phyloP scores from a whole-genome alignment of 345 rosid genomes.

The Hypericum androsaemum region DNA sequence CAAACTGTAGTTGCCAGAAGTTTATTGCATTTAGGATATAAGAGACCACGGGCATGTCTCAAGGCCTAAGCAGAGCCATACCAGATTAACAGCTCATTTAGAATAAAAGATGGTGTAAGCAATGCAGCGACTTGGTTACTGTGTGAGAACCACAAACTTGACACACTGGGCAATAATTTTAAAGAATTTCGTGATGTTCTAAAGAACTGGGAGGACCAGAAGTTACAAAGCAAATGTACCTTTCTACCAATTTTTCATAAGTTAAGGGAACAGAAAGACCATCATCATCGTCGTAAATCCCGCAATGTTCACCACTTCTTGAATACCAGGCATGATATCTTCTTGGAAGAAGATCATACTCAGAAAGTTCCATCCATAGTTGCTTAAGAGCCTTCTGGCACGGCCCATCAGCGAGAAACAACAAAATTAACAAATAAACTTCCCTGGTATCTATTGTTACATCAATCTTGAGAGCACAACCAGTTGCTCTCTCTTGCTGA shows the following conservation, averaged over 20 bases:
- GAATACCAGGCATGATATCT: slow-evolving; percentile 95
- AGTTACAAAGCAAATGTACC: slow-evolving; percentile 29
- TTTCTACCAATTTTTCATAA: slow-evolving; percentile 55
- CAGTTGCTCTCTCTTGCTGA: slow-evolving; percentile 18
- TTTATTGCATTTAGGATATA: no score
- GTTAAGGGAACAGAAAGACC: slow-evolving; percentile 71
- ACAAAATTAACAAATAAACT: slow-evolving; percentile 82
- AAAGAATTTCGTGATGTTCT: neutral
- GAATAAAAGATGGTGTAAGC: no score
- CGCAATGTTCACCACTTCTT: slow-evolving; percentile 46
- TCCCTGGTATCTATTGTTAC: slow-evolving; percentile 67
- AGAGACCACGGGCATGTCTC: no score
- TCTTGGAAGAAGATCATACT: slow-evolving; percentile 84
- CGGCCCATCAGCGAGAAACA: slow-evolving; percentile 76
- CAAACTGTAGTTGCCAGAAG: no score
- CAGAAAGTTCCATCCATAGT: slow-evolving; percentile 61
- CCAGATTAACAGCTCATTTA: no score
- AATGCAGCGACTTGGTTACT: no score
- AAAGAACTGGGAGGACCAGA: neutral
- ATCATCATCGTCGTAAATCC: slow-evolving; percentile 33
- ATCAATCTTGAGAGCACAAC: slow-evolving; percentile 23
- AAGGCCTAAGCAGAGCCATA: no score
- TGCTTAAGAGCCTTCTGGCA: slow-evolving; percentile 56
- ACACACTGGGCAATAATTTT: slow-evolving; percentile 14
- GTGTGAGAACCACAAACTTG: slow-evolving; percentile 11